phyloP scores from a whole-genome alignment of 257 asterid genomes.

The Sherardia arvensis region DNA sequence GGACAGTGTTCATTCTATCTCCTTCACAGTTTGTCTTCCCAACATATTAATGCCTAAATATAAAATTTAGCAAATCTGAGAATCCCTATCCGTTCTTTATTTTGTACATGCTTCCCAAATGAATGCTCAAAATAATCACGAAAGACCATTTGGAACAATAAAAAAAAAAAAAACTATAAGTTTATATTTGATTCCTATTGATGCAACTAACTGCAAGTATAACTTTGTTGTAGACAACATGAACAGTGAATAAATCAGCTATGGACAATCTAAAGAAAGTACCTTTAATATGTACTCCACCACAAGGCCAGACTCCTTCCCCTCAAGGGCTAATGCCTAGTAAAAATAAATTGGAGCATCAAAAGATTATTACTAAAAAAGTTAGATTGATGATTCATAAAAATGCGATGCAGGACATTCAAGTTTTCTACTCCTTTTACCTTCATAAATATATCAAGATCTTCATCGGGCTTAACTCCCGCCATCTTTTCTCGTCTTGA shows the following conservation, averaged over 20 bases:
- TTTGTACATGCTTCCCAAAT: background rate
- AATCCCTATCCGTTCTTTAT: background rate
- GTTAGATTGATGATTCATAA: too few species aligned
- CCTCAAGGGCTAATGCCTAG: slow-evolving; percentile 87
- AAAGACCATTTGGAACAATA: too few species aligned
- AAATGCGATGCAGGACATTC: background rate
- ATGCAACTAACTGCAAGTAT: background rate
- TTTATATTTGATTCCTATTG: background rate
- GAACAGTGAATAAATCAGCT: background rate
- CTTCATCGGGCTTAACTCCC: slow-evolving; percentile 87
- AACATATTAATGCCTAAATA: background rate
- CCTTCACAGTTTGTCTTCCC: background rate
- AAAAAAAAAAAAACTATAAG: background rate
- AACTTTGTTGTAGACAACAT: background rate
- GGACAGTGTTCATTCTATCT: background rate
- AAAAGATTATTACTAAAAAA: background rate
- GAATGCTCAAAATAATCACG: background rate
- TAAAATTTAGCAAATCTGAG: background rate
- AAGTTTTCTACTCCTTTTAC: slow-evolving; percentile 24
- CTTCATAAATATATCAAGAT: slow-evolving; percentile 93
- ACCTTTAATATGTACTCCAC: slow-evolving; percentile 92
- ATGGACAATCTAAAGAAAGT: slow-evolving; percentile 23
- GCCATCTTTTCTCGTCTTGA: slow-evolving; percentile 80
- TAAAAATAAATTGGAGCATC: background rate
- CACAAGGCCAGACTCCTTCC: slow-evolving; percentile 67